Evolutionary conservation across 768 basidiomycete genomes (phyloP).

Genomic region (Brasilioporus rufonigricans): DNA sequence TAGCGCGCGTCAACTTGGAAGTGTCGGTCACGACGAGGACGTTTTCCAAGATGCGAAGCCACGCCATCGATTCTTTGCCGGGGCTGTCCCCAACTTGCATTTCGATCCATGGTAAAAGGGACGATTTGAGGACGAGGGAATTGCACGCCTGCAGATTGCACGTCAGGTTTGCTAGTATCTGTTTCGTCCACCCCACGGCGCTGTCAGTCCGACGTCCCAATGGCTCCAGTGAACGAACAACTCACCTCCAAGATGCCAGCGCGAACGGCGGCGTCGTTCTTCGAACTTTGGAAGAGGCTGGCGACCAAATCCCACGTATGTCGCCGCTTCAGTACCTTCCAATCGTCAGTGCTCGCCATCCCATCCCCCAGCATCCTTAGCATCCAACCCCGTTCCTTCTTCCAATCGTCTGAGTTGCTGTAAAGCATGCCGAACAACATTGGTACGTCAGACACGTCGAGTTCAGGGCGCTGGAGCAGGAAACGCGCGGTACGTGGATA

Average conservation of each 20-base stretch:
- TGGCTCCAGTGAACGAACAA: not conserved
- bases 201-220: not conserved
- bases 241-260: constrained; percentile 66
- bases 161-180: constrained; percentile 78
- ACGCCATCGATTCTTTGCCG: constrained; percentile 49
- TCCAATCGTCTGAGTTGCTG: constrained; percentile 75
- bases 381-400: constrained; percentile 89
- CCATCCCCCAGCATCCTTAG: constrained; percentile 80
- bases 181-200: not conserved
- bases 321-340: constrained; percentile 74
- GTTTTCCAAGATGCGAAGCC: constrained; percentile 67
- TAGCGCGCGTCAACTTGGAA: constrained; percentile 51
- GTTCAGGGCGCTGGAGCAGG: constrained; percentile 81
- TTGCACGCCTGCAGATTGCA: constrained; percentile 65
- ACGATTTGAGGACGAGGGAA: constrained; percentile 69
- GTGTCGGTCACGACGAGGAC: constrained; percentile 50
- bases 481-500: constrained; percentile 87
- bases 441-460: constrained; percentile 83
- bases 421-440: constrained; percentile 90
- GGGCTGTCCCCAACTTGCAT: constrained; percentile 48
- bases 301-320: constrained; percentile 90
- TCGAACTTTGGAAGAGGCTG: constrained; percentile 71
- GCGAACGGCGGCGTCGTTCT: constrained; percentile 50
- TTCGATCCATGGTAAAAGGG: constrained; percentile 79
- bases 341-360: constrained; percentile 72